phyloP scores from a whole-genome alignment of 257 asterid species.

The Lavandula angustifolia region DNA sequence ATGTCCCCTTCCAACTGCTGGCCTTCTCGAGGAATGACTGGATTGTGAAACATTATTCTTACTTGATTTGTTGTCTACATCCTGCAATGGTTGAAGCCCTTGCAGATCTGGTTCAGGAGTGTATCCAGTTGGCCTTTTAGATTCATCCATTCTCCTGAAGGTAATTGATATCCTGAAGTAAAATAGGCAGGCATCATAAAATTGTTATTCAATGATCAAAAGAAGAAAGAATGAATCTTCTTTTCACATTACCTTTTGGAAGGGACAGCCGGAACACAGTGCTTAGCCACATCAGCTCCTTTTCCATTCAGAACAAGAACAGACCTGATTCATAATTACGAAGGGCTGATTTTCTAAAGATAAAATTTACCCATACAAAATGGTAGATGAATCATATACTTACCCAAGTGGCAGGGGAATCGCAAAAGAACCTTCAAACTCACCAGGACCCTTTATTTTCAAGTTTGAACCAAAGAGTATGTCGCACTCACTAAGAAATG shows the following conservation, averaged over 20 bases:
- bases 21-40: constrained; percentile 35
- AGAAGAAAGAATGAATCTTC: constrained; percentile 2
- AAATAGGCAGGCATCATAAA: constrained; percentile 10
- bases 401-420: constrained; percentile 83
- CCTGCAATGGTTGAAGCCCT: constrained; percentile 73
- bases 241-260: constrained; percentile 54
- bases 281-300: constrained; percentile 90
- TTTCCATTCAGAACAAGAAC: constrained; percentile 75
- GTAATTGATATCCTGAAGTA: constrained; percentile 84
- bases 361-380: constrained; percentile 2
- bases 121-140: constrained; percentile 60
- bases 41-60: constrained; percentile 39
- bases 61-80: constrained; percentile 35
- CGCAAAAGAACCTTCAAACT: constrained; percentile 62
- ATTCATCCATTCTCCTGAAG: constrained; percentile 81
- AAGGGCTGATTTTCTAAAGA: background rate
- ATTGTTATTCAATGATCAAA: background rate
- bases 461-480: constrained; percentile 71
- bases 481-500: constrained; percentile 74
- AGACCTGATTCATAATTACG: constrained; percentile 49
- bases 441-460: constrained; percentile 68
- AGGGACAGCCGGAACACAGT: constrained; percentile 81
- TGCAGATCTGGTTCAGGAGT: constrained; percentile 72
- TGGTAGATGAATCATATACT: constrained; percentile 22
- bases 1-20: constrained; percentile 41